Base-by-base conservation (phyloP, 371 early-diverging fungal species). In the Smittium mucronatum region DNA sequence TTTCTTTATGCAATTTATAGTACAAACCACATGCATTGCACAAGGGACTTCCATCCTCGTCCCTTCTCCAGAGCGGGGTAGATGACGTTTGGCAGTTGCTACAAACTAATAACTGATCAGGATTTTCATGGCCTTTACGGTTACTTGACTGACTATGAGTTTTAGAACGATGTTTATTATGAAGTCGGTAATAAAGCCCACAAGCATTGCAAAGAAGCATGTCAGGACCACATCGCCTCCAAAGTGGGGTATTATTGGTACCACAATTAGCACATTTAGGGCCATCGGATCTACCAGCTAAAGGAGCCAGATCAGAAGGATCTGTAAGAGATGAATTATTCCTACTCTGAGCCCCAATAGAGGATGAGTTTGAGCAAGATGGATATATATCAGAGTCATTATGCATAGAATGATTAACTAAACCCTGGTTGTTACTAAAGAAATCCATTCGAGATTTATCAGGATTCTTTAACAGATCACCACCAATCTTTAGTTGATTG, bases 11-110 rank as follows among this genome's bases (percentile, higher is more conserved):
- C 26, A 95, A 81, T 74, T 93, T 93, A 70, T 85, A 88, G 76
- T 96, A 98, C 35, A 98, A 80, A 0, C 97, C 97, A 73, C 98
- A 98, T 26, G 98, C 96, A 79, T 97, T 98, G 81, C 98, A 98
- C 25, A 97, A 80, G 1, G 87, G 75, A 64, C 92, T 86, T 63
- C 91, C 93, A 67, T 90, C 80, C 34, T 85, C 85, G 29, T 90
- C 89, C 63, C 96, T 81, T 36, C 99, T 82, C 99, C 99, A 99
- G 17, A 97, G 84, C 0, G 98, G 96, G 1, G 99, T 97, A 2
- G 82, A 83, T 0, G 89, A 90, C 2, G 93, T 89, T 8, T 84
- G 83, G 76, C 99, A 98, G 79, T 98, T 95, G 86, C 26, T 36
- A 28, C 67, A 67, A 84, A 76, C 87, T 84, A 60, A 85, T 81